phyloP scores from a whole-genome alignment of 495 filamentous ascomycete species.

The Annulohypoxylon nitens region DNA sequence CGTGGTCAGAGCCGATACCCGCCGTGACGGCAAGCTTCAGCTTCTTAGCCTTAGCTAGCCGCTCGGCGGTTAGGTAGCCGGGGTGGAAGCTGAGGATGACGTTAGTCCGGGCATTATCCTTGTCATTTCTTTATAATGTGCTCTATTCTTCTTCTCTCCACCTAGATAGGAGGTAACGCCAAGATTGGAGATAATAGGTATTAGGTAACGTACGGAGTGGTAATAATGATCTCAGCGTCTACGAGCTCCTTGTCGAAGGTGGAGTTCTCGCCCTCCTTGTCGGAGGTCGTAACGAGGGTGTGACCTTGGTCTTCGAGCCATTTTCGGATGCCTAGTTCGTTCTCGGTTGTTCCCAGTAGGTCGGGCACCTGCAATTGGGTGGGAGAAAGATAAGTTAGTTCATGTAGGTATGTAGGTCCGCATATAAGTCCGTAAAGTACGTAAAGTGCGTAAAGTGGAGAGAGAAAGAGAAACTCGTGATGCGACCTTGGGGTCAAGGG shows the following conservation, averaged over 20 bases:
- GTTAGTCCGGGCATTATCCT: conserved; percentile 30
- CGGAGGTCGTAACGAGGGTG: conserved; percentile 94
- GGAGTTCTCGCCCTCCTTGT: conserved; percentile 95
- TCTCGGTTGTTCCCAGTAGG: conserved; percentile 95
- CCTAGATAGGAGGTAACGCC: conserved; percentile 2
- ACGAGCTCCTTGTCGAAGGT: conserved; percentile 94
- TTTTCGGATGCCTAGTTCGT: conserved; percentile 94
- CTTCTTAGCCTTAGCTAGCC: conserved; percentile 97
- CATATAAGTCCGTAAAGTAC: neutral
- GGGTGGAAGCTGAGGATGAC: conserved; percentile 86
- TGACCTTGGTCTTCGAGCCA: conserved; percentile 98
- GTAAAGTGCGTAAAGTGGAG: conserved; percentile 22
- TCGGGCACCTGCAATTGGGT: conserved; percentile 72
- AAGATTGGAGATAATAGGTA: neutral
- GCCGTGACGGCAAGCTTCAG: conserved; percentile 97
- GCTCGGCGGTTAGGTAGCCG: conserved; percentile 96
- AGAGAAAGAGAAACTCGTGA: conserved; percentile 20
- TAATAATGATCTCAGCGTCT: conserved; percentile 98
- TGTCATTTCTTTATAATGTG: neutral
- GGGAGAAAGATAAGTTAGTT: conserved; percentile 43
- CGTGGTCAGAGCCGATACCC: conserved; percentile 97
- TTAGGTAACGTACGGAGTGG: conserved; percentile 81
- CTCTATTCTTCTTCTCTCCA: neutral
- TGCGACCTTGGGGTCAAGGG: conserved; percentile 21
- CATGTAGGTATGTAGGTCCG: conserved; percentile 10